Base-by-base conservation (phyloP, 2,329 filamentous ascomycete genomes). In the Cordyceps pruinosa region DNA sequence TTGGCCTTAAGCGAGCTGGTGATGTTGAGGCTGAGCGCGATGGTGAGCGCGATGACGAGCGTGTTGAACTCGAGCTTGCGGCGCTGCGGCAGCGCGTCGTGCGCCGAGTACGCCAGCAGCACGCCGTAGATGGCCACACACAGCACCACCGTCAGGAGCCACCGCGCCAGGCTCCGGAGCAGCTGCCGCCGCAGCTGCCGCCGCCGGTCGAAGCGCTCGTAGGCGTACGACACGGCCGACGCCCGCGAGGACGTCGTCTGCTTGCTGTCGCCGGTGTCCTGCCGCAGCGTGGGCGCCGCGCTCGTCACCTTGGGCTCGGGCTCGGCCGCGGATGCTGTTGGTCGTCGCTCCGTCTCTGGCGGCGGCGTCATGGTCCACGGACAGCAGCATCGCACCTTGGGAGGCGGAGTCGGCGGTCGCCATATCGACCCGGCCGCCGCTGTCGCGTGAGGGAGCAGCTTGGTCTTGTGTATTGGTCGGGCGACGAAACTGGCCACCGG, bases 31-130 rank as follows among this genome's bases (percentile, higher is more conserved):
- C 73, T 72, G 19, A 77, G 63, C 0, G 66, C 62, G 32, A 78
- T 76, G 47, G 72, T 72, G 5, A 77, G 65, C 0, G 69, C 75
- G 0, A 75, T 75, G 21, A 77, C 72, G n/a, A 76, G 60, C 0
- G 72, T 66, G 56, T 77, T 78, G 61, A 74, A 78, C 49, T 70
- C 62, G 28, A 69, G 69, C 61, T 77, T 78, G 19, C 66, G 64
- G 1, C 37, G 52, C 57, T 67, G 67, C 4, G 61, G 61, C 63
- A 74, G 68, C 34, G 69, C 69, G 2, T 60, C 58, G 30, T 64
- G 64, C 32, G 28, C 56, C 23, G 63, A 64, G 60, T 71, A 72
- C 25, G 58, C 55, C 49, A 61, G 59, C 7, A 72, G 64, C 25
- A 71, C 64, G 46, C 59, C 60, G 57, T 68, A 70, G 25, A 69